Conservation (phyloP, 305 asterid genomes). For the Rubia peregrina region DNA sequence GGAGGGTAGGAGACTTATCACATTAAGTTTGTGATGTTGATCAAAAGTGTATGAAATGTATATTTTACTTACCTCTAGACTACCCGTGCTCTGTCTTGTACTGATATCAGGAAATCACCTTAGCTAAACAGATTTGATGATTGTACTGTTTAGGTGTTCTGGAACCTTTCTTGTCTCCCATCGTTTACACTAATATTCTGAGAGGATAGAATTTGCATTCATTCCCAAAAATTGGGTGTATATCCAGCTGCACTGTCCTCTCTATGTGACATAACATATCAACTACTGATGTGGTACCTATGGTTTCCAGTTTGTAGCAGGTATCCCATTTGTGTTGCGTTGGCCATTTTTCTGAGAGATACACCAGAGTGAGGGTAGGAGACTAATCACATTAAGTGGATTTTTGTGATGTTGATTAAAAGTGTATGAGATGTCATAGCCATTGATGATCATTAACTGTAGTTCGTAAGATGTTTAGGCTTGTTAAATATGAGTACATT, state of each 20-base stretch:
- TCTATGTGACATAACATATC: conserved; percentile 1
- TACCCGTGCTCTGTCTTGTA: not conserved
- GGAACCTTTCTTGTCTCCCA: conserved; percentile 1
- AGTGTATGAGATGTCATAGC: not conserved
- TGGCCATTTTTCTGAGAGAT: not conserved
- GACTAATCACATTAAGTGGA: not conserved
- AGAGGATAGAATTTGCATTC: not conserved
- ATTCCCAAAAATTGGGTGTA: not conserved
- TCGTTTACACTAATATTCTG: not conserved
- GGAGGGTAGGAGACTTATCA: not conserved
- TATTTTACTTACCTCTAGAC: not conserved
- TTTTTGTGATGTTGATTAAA: not conserved
- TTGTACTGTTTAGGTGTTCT: not conserved
- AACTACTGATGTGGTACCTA: not conserved
- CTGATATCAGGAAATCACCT: not conserved
- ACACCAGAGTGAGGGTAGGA: not conserved
- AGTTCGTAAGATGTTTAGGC: not conserved
- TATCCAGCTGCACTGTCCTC: not conserved
- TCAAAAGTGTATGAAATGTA: not conserved
- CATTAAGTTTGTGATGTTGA: not conserved
- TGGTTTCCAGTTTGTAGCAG: not conserved
- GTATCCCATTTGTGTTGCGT: not conserved
- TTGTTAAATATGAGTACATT: not conserved
- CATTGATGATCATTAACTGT: not conserved
- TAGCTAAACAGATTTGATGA: not conserved